Base-by-base conservation (phyloP, 345 rosid species). In the Melastoma malabathricum region DNA sequence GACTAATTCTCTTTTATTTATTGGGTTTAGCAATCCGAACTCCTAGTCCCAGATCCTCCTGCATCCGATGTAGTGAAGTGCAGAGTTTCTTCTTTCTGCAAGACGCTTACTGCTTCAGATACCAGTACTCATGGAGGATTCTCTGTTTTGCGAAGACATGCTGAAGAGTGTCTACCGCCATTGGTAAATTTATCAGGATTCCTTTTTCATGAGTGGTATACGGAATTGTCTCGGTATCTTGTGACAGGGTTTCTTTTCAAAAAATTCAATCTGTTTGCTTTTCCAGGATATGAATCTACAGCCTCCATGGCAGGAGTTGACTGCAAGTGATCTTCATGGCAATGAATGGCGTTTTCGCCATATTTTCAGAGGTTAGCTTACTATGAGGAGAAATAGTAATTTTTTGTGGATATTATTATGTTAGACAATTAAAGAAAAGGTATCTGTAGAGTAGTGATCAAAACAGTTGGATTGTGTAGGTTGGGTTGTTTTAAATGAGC, bases 91-190 rank as follows among this genome's bases (percentile, higher is more conserved):
- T 78, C 88, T 1, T 88, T 88, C 65, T 75, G 82, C 68, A 88
- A 88, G 78, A 80, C 86, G 61, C 57, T 88, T 51, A 88, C 97
- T 22, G 94, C 94, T 63, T 82, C 97, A 20, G 97, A 88, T 56
- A 88, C 94, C 10, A 88, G 97, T 74, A 88, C 97, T 41, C 94
- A 88, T 65, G 97, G 97, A 55, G 97, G 97, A 38, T 88, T 88
- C 70, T 88, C 97, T 57, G 92, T 88, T 67, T 84, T 84, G 15
- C 70, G 86, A 47, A 88, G 81, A 72, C 90, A 88, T 23, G 97
- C 97, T 4, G 81, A 77, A 6, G 97, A 84, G 56, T 82, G 94
- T 63, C 63, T 88, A 29, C 94, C 94, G 51, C 73, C 41, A 34
- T 8, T 34, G 41, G 41, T 34, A 34, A 12, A 34, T 34, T 34